Conservation (phyloP, 768 basidiomycete genomes). For the Mrakia frigida region DNA sequence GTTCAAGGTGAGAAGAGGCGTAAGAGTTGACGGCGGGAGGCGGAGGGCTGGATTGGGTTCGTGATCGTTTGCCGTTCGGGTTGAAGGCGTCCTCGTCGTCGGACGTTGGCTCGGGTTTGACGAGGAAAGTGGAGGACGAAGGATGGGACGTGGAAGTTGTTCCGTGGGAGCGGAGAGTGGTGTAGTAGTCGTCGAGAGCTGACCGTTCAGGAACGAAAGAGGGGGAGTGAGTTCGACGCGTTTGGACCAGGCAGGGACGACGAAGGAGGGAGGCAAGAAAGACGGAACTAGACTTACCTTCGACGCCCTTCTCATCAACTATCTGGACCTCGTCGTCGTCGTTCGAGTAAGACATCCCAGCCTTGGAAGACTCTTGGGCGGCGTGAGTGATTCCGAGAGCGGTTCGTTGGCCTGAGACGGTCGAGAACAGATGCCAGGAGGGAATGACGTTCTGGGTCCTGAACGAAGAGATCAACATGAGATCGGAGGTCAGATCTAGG, state of each 20-base stretch:
- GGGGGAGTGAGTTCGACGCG: background rate
- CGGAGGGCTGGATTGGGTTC: background rate
- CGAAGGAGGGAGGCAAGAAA: background rate
- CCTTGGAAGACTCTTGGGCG: conserved; percentile 1
- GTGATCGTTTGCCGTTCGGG: conserved; percentile 9
- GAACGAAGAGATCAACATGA: background rate
- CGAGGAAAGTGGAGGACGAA: background rate
- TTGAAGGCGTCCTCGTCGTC: conserved; percentile 3
- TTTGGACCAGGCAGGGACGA: background rate
- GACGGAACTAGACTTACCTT: background rate
- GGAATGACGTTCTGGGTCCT: conserved; percentile 83
- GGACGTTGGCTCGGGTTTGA: background rate
- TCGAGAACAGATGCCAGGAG: conserved; percentile 92
- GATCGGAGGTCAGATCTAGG: background rate
- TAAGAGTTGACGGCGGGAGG: background rate
- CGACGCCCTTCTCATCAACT: conserved; percentile 13
- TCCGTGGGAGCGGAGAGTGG: background rate
- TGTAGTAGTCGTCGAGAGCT: conserved; percentile 31
- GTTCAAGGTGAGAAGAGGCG: background rate
- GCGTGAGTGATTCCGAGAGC: conserved; percentile 55
- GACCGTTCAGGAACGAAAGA: background rate
- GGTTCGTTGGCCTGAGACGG: conserved; percentile 86
- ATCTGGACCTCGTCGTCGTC: conserved; percentile 8
- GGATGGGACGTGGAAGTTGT: background rate
- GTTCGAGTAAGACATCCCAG: background rate